Evolutionary conservation across 352 stramenopile species (phyloP), one percentile per base, ranked within the genome.

Genomic region (Phytopythium kandeliae): DNA sequence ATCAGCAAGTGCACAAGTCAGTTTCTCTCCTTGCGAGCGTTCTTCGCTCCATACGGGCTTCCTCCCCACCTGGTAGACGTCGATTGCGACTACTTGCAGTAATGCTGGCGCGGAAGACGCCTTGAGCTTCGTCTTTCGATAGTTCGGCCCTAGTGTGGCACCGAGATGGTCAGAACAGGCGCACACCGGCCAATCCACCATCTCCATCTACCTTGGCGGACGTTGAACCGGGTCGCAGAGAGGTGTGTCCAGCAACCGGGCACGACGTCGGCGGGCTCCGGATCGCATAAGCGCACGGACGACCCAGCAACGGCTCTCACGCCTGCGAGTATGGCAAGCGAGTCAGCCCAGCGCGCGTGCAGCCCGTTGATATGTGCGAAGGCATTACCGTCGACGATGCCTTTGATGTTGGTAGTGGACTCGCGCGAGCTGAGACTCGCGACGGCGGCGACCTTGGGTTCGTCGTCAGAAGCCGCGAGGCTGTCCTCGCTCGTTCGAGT

Each of bases 121-220:
- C 65, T 92, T 92, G 11, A 71, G 45, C 46, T 86, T 89, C 4
- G 77, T 92, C 37, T 78, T 85, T 21, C 77, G 73, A 33, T 92
- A 92, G 50, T 89, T 89, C 21, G 81, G 76, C 43, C 76, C 75
- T 86, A 44, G 7, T 4, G 30, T n/a, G 24, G 42, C 17, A 12
- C n/a, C 13, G 13, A 21, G 10, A 21, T 22, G 24, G n/a, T 33
- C 34, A n/a, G 22, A n/a, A 34, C 28, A n/a, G 11, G 15, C 13
- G 3, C 3, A 31, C 9, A 31, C 28, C 9, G 9, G 4, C 4
- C 4, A 31, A 9, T 31, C 4, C 4, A 31, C 28, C 28, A 31
- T 31, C 4, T 31, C 28, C 28, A 31, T 10, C 22, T 50, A 78
- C 81, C 81, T 74, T 88, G 75, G 2, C 81, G 76, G n/a, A 92